These are phyloP conservation scores for Malus asiatica DNA, from an alignment of 306 rosid genomes.

Conservation along the genomic window DNA sequence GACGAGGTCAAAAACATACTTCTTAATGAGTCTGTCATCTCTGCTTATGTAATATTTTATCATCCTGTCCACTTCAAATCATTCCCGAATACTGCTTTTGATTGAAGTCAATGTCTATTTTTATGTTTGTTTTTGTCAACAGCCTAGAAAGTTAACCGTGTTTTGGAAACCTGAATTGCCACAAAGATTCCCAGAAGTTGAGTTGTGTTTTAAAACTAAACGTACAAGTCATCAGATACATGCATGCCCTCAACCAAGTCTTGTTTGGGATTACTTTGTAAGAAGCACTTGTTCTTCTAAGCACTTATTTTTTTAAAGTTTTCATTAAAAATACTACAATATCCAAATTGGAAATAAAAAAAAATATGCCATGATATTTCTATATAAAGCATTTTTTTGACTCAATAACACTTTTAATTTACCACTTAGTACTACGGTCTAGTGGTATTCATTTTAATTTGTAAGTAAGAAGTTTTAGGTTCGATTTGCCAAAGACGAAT, in stretches of 20 bases:
- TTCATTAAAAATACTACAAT: too few relatives aligned
- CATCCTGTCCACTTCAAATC: background rate
- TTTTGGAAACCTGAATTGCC: background rate
- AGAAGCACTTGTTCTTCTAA: too few relatives aligned
- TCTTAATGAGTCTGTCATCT: background rate
- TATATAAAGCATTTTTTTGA: too few relatives aligned
- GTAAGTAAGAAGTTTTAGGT: too few relatives aligned
- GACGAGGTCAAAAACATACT: background rate
- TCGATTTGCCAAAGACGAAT: too few relatives aligned
- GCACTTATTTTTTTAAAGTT: too few relatives aligned
- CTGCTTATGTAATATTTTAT: background rate
- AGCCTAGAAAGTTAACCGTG: background rate
- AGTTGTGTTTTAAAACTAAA: background rate
- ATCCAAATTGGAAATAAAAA: too few relatives aligned
- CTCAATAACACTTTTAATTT: too few relatives aligned
- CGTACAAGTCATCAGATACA: background rate
- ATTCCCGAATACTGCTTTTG: background rate
- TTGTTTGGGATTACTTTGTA: too few relatives aligned
- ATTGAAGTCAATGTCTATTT: background rate
- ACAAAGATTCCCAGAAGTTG: background rate
- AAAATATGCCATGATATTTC: too few relatives aligned
- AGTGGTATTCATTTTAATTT: fast-evolving
- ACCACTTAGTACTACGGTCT: too few relatives aligned
- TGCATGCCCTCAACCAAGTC: background rate
- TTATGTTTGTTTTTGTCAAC: background rate